Base-by-base conservation (phyloP, 1,284 basidiomycete genomes). In the Neotropicomus parvogracilis region DNA sequence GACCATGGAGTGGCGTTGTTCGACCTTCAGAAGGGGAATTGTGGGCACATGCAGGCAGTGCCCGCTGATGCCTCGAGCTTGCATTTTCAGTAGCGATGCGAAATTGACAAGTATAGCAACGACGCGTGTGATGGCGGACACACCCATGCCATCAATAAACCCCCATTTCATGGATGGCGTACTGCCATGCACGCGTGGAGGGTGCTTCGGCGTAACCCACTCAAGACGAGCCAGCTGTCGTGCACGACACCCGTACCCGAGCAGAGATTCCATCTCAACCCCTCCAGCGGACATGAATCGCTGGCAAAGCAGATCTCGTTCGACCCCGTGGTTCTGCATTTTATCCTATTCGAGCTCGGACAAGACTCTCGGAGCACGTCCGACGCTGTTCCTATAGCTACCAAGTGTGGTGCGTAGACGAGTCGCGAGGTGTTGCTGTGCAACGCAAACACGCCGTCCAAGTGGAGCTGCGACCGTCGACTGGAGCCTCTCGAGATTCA, bases 91-190 rank as follows among this genome's bases (percentile, higher is more conserved):
- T 20, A 16, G 28, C 44, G 33, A 41, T 45, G 48, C 28, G 31
- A 49, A 44, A 42, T 7, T 14, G 34, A 39, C n/a, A n/a, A n/a
- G n/a, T n/a, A n/a, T 32, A 24, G 20, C 29, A 33, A 46, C 20
- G n/a, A 8, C 20, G 28, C 29, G 39, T 29, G 27, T 35, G 37
- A 27, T 28, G 32, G 38, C 17, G 12, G 16, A 13, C 36, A 37
- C 1, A 24, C 14, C 36, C 31, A 8, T 40, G 50, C 54, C 47
- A 47, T 59, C 37, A 59, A 36, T 21, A 32, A 46, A 44, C 41
- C 46, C n/a, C 44, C 53, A 33, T 24, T 24, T 24, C 24, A 24
- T 5, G 8, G 24, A 8, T 8, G 24, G 24, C 24, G 24, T 8
- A 24, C 24, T 8, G 24, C 8, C 24, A 8, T 24, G 24, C 24